Conservation (phyloP, 371 early-diverging fungal species). For the Rhizopus arrhizus region DNA sequence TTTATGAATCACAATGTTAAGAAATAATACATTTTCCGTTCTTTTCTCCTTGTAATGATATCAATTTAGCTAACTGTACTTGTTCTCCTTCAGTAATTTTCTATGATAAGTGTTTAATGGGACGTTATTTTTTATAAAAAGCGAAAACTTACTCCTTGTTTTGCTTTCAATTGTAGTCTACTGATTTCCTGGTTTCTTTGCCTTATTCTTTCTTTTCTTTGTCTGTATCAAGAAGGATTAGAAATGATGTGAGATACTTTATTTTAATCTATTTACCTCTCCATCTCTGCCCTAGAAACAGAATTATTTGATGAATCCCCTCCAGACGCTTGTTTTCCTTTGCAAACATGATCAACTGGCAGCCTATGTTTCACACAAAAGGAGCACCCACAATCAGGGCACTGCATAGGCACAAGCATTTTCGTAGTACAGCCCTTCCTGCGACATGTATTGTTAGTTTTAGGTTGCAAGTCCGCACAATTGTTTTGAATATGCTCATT, state of each 20-base stretch:
- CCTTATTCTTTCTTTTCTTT: constrained; percentile 20
- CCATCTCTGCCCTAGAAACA: constrained; percentile 30
- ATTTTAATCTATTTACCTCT: constrained; percentile 12
- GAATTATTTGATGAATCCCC: constrained; percentile 3
- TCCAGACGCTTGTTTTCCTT: constrained; percentile 22
- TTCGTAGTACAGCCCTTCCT: constrained; percentile 58
- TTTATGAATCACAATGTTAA: constrained; percentile 3
- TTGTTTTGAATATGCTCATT: constrained; percentile 65
- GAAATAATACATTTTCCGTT: constrained; percentile 27
- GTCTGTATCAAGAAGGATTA: constrained; percentile 4
- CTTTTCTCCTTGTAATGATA: constrained; percentile 23
- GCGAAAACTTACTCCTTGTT: constrained; percentile 28
- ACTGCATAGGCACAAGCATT: constrained; percentile 59
- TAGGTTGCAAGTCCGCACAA: constrained; percentile 52
- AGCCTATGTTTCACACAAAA: constrained; percentile 69
- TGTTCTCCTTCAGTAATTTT: constrained; percentile 43
- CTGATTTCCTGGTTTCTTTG: constrained; percentile 37
- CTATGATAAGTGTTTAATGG: constrained; percentile 9
- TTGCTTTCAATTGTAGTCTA: constrained; percentile 33
- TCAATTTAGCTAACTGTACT: constrained; percentile 37
- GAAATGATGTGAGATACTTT: not conserved
- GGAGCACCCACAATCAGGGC: constrained; percentile 57
- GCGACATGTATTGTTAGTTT: constrained; percentile 58
- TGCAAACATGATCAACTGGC: constrained; percentile 62
- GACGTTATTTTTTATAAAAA: not conserved